These are phyloP conservation scores for Marsdenia floribunda DNA, from an alignment of 257 asterid species.

Conservation along the genomic window DNA sequence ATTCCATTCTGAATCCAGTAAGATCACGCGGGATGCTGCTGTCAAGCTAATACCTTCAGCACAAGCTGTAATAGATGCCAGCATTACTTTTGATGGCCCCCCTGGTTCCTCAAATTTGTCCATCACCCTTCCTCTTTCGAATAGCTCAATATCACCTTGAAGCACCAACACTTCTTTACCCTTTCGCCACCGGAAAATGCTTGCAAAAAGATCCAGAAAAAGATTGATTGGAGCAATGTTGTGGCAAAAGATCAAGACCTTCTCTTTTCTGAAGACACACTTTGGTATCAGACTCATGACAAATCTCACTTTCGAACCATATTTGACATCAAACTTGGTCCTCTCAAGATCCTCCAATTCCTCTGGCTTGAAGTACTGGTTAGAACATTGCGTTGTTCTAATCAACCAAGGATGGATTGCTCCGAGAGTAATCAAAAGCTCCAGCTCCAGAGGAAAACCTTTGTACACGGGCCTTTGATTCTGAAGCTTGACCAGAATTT, in stretches of 20 bases:
- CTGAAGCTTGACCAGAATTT: constrained; percentile 63
- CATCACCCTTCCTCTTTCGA: constrained; percentile 87
- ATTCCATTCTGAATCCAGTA: constrained; percentile 96
- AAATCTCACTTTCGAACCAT: constrained; percentile 85
- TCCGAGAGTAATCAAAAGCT: constrained; percentile 82
- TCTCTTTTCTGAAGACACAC: constrained; percentile 67
- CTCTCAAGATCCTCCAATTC: constrained; percentile 69
- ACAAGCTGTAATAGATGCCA: constrained; percentile 93
- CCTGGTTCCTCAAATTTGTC: constrained; percentile 86
- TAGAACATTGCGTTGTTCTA: constrained; percentile 64
- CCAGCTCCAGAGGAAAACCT: constrained; percentile 86
- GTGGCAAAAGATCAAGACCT: constrained; percentile 84
- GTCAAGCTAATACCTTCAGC: constrained; percentile 96
- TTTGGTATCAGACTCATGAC: constrained; percentile 91
- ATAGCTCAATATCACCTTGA: constrained; percentile 95
- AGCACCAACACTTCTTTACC: constrained; percentile 83
- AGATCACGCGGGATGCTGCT: constrained; percentile 85
- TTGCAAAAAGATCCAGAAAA: constrained; percentile 69
- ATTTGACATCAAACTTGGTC: constrained; percentile 64
- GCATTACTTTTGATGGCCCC: constrained; percentile 85
- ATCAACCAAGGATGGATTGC: constrained; percentile 99
- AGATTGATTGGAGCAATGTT: constrained; percentile 89
- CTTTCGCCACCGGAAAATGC: constrained; percentile 76
- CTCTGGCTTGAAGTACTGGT: constrained; percentile 50
- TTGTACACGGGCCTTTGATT: constrained; percentile 68